Conservation (phyloP, 2,329 filamentous ascomycete species). For the Monosporascus sp. region DNA sequence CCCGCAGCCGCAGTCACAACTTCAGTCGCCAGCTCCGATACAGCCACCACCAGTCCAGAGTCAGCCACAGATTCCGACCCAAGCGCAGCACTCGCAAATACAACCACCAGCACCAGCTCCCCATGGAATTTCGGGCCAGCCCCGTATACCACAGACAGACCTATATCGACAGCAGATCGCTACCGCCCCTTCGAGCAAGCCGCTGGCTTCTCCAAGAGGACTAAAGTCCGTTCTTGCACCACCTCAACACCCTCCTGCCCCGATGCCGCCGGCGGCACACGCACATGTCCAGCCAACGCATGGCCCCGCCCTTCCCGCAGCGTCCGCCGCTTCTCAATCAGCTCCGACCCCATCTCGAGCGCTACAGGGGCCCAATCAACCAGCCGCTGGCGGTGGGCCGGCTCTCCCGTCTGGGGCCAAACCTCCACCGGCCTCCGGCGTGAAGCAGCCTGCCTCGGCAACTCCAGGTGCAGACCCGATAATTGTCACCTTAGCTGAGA, state of each 20-base stretch:
- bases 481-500: constrained; percentile 72
- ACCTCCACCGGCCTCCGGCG: constrained; percentile 10
- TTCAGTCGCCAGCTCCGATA: constrained; percentile 10
- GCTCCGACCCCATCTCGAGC: constrained; percentile 16
- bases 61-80: constrained; percentile 10
- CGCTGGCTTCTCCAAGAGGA: constrained; percentile 20
- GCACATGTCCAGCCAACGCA: constrained; percentile 20
- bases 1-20: constrained; percentile 5
- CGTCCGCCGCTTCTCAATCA: constrained; percentile 21
- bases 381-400: constrained; percentile 8
- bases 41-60: constrained; percentile 12
- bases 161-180: constrained; percentile 9
- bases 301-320: constrained; percentile 13
- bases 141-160: constrained; percentile 6
- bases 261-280: constrained; percentile 13
- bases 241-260: constrained; percentile 21
- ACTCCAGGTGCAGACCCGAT: constrained; percentile 59
- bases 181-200: constrained; percentile 7
- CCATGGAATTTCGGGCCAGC: background rate
- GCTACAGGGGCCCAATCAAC: constrained; percentile 17
- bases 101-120: constrained; percentile 3
- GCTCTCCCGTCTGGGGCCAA: constrained; percentile 17
- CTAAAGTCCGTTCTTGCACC: constrained; percentile 28
- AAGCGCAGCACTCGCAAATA: constrained; percentile 5
- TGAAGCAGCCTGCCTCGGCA: constrained; percentile 25